Percentiles rank a stretch among this genome's conserved stretches.
phyloP scores from a whole-genome alignment of 192 early-diverging fungal species.

The Backusella macrospora region DNA sequence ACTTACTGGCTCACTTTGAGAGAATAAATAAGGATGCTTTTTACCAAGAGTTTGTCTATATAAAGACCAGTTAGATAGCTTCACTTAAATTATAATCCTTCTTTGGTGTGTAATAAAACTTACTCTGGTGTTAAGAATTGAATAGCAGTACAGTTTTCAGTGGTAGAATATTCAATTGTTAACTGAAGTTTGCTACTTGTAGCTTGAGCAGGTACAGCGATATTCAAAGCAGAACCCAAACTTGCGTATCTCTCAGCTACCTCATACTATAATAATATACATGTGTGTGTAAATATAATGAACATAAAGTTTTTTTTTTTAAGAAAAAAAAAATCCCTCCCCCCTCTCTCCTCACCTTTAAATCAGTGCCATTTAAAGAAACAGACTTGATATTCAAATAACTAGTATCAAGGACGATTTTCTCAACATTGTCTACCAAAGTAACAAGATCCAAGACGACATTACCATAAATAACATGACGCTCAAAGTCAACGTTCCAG shows the following conservation, averaged over 20 bases:
- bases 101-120: not conserved
- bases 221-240: constrained; percentile 74
- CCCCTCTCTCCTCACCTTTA: constrained; percentile 38
- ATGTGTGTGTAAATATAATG: too few relatives aligned
- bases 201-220: constrained; percentile 48
- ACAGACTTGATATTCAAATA: constrained; percentile 58
- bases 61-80: not conserved
- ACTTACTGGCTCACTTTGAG: constrained; percentile 86
- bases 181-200: constrained; percentile 58
- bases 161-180: constrained; percentile 77
- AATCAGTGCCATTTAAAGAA: constrained; percentile 16
- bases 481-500: constrained; percentile 77
- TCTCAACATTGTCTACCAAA: constrained; percentile 52
- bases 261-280: constrained; percentile 41
- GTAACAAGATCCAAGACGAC: constrained; percentile 66
- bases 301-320: not conserved
- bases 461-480: constrained; percentile 64
- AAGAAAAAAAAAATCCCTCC: not conserved
- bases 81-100: not conserved
- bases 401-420: constrained; percentile 75
- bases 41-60: constrained; percentile 91
- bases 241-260: constrained; percentile 59
- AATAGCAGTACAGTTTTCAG: constrained; percentile 79
- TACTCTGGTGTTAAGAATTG: constrained; percentile 89
- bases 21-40: constrained; percentile 93